phyloP scores from a whole-genome alignment of 768 basidiomycete genomes.

The Russula lepida region DNA sequence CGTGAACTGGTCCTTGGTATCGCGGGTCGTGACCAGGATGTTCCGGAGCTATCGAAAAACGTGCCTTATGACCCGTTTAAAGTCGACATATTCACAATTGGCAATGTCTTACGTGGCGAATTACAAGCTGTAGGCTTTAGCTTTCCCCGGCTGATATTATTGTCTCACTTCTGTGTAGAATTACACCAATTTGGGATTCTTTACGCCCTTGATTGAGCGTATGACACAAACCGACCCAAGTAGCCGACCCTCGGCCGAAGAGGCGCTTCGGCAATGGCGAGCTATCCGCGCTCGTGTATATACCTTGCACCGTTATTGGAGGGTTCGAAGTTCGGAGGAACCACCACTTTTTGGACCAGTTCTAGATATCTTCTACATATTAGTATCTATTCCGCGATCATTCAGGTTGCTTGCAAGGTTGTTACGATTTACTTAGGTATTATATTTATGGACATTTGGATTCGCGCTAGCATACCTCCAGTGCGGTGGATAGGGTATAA shows the following conservation, averaged over 20 bases:
- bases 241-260: neutral
- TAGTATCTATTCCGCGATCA: neutral
- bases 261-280: neutral
- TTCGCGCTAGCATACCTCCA: neutral
- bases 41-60: conserved; percentile 10
- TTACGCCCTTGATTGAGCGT: neutral
- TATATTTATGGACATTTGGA: neutral
- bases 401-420: neutral
- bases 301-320: neutral
- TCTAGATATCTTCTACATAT: neutral
- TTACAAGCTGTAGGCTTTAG: neutral
- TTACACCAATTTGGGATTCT: neutral
- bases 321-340: neutral
- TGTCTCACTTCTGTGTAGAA: neutral
- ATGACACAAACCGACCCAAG: conserved; percentile 1
- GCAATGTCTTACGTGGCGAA: neutral
- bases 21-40: conserved; percentile 8
- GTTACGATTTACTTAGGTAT: neutral
- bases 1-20: neutral
- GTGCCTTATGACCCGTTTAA: conserved; percentile 19
- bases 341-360: neutral
- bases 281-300: neutral
- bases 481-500: neutral
- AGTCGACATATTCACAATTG: conserved; percentile 17
- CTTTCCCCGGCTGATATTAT: neutral